A percentile compares a stretch with the other conserved stretches of the same genome.
Evolutionary conservation across 352 stramenopile species (phyloP).

Genomic region (Bremia lactucae): DNA sequence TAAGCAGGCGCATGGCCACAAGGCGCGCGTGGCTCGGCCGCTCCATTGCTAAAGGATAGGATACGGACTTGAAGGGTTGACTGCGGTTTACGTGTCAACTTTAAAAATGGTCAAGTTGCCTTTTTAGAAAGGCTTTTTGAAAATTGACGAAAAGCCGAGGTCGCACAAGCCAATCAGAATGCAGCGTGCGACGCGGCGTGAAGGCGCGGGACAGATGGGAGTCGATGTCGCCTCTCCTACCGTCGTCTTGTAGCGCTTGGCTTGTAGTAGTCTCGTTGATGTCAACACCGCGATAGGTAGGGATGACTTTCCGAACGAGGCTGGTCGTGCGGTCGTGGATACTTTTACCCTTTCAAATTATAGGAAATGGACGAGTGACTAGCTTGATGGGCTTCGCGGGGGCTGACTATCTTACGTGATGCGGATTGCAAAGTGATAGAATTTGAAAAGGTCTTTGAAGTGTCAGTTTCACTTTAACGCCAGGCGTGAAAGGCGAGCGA

Average conservation of each 20-base stretch:
- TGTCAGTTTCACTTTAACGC: conserved; percentile 18
- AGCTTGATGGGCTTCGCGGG: conserved; percentile 82
- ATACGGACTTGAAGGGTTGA: not conserved
- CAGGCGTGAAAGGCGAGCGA: conserved; percentile 24
- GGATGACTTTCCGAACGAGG: conserved; percentile 10
- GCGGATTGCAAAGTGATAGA: conserved; percentile 40
- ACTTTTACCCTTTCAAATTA: conserved; percentile 17
- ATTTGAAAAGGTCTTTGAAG: conserved; percentile 83
- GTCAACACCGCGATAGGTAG: conserved; percentile 8
- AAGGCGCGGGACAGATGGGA: conserved; percentile 14
- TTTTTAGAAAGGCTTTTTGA: conserved; percentile 17
- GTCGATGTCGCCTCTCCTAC: conserved; percentile 14
- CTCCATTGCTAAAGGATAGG: conserved; percentile 6
- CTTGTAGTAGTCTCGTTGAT: not conserved
- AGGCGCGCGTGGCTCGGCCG: conserved; percentile 14
- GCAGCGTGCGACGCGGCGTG: conserved; percentile 25
- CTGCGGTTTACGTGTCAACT: conserved; percentile 15
- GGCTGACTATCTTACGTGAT: conserved; percentile 21
- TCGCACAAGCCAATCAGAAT: conserved; percentile 12
- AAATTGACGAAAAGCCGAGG: conserved; percentile 18
- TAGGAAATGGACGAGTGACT: conserved; percentile 39
- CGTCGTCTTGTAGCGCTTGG: conserved; percentile 9
- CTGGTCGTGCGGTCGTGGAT: conserved; percentile 19
- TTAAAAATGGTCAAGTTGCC: conserved; percentile 16
- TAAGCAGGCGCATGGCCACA: conserved; percentile 20